phyloP scores from a whole-genome alignment of 2,329 filamentous ascomycete genomes.

The Aspergillus hiratsukae region DNA sequence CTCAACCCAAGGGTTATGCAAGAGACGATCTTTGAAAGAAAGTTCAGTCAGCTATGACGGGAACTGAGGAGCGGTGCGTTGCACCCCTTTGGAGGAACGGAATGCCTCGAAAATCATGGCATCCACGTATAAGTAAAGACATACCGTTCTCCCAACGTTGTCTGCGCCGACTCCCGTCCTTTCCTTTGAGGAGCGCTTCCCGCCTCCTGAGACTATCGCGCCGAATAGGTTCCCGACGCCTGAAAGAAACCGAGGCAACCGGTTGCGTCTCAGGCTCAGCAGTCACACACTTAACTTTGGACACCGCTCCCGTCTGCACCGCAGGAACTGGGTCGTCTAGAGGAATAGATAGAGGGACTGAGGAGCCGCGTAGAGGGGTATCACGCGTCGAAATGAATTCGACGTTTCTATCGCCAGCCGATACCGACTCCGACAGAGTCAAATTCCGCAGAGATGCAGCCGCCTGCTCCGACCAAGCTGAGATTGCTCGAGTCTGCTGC shows the following conservation, averaged over 20 bases:
- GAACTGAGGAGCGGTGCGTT: not conserved
- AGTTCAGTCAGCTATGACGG: conserved; percentile 17
- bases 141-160: conserved; percentile 94
- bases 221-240: conserved; percentile 52
- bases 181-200: conserved; percentile 78
- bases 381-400: conserved; percentile 50
- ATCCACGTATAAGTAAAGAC: conserved; percentile 11
- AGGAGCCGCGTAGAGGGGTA: conserved; percentile 46
- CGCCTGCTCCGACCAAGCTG: conserved; percentile 59
- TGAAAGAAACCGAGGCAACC: conserved; percentile 38
- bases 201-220: conserved; percentile 62
- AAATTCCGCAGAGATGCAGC: conserved; percentile 34
- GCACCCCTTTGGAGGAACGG: not conserved
- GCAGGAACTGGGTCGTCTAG: conserved; percentile 56
- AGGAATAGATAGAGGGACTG: conserved; percentile 66
- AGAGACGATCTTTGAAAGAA: conserved; percentile 63
- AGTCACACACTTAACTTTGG: conserved; percentile 23
- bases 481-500: conserved; percentile 54
- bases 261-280: conserved; percentile 17
- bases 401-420: conserved; percentile 33
- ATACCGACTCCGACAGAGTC: conserved; percentile 26
- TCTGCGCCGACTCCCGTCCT: conserved; percentile 80
- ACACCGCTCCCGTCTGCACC: conserved; percentile 25
- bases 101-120: not conserved
- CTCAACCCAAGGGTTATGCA: conserved; percentile 80